Evolutionary conservation across 164 flowering plant species (phyloP).

Genomic region (Aristolochia californica): DNA sequence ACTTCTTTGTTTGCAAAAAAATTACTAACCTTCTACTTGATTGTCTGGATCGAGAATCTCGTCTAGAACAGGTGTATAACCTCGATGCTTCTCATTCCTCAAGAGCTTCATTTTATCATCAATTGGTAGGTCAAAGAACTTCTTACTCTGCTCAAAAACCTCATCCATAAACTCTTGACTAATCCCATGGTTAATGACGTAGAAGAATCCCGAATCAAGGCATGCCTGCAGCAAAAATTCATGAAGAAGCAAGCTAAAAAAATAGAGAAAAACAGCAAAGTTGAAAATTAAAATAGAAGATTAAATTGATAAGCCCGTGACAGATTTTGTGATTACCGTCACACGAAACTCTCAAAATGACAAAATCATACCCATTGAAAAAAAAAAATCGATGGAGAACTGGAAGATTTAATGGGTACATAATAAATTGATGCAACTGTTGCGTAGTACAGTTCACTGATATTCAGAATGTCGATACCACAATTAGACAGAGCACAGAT

Average conservation of each 20-base stretch:
- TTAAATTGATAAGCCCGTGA: background rate
- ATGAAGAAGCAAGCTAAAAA: background rate
- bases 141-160: conserved; percentile 70
- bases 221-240: conserved; percentile 51
- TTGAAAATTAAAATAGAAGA: background rate
- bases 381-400: background rate
- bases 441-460: too few species aligned
- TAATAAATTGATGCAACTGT: too few species aligned
- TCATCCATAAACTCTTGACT: conserved; percentile 73
- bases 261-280: background rate
- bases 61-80: conserved; percentile 77
- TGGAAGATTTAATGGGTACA: too few species aligned
- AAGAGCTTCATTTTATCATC: conserved; percentile 69
- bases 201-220: conserved; percentile 87
- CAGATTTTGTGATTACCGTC: too few species aligned
- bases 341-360: background rate
- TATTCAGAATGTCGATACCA: too few species aligned
- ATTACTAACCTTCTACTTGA: conserved; percentile 63
- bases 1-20: too few species aligned
- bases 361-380: background rate
- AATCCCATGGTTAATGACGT: conserved; percentile 90
- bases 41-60: conserved; percentile 67
- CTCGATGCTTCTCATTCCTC: conserved; percentile 75
- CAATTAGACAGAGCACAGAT: too few species aligned
- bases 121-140: conserved; percentile 44